Base-by-base conservation (phyloP, 2,329 filamentous ascomycete genomes). In the Dactylonectria macrodidyma region DNA sequence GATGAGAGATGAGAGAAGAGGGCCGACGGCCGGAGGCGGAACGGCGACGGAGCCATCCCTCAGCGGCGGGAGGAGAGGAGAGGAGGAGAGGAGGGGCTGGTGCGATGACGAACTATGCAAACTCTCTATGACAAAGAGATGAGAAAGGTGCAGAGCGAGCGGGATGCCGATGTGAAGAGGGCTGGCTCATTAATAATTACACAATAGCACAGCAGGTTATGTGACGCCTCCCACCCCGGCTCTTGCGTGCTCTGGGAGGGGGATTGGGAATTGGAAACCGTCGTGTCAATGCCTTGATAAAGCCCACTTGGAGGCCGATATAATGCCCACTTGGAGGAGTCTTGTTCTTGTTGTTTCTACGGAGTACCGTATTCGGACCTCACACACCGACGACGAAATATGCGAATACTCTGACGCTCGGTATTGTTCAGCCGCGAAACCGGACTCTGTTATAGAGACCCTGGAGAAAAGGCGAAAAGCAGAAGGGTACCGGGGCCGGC, bases 171-270 rank as follows among this genome's bases (percentile, higher is more conserved):
- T 24, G 38, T 8, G 41, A n/a, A 24, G 22, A 46, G 47, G 7
- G 30, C 16, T n/a, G 41, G 30, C 36, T 52, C 38, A 65, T 65
- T 46, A 44, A 22, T 24, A 62, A 61, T 57, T 44, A 19, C 12
- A 19, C n/a, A 11, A n/a, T 26, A 12, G 26, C 46, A 33, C 22
- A 57, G 26, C n/a, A 48, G 36, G 52, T 57, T 57, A 19, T 46
- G 64, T 66, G 64, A 52, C 54, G 59, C 30, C 54, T 54, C 47
- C 47, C 30, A 58, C 36, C 52, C 59, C 47, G 46, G 64, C 47
- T 62, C 64, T 66, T 66, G 64, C 64, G 64, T 66, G 64, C 64
- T 66, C 59, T 62, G 59, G 41, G 36, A 58, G 30, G 41, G 24
- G 19, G 8, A 56, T 22, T 57, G 59, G 33, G 26, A n/a, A 54